Conservation (phyloP, 1,139 yeast species). For the Blastobotrys serpentis region DNA sequence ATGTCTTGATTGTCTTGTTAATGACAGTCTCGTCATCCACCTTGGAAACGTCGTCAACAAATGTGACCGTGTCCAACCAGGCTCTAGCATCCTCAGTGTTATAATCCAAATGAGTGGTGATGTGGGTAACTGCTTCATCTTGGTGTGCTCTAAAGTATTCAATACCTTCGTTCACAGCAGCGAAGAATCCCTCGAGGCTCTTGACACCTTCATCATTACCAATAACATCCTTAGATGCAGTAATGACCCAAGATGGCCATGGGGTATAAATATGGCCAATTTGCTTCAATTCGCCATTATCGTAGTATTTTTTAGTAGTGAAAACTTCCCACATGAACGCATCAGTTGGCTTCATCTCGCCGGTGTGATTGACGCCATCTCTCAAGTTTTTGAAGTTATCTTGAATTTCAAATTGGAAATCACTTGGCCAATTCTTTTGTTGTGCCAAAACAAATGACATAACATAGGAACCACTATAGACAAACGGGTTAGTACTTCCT, state of each 20-base stretch:
- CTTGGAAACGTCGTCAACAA: conserved; percentile 49
- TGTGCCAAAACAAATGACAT: conserved; percentile 84
- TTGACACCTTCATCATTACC: conserved; percentile 32
- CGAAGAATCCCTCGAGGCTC: conserved; percentile 46
- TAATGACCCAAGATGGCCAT: conserved; percentile 93
- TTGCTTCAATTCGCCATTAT: conserved; percentile 69
- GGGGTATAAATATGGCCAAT: conserved; percentile 91
- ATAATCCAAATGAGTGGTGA: conserved; percentile 69
- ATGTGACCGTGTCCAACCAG: conserved; percentile 77
- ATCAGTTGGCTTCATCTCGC: conserved; percentile 53
- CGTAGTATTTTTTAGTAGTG: conserved; percentile 83
- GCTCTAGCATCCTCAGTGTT: conserved; percentile 69
- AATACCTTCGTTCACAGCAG: conserved; percentile 65
- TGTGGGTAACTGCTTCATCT: conserved; percentile 66
- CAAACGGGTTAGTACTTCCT: background rate
- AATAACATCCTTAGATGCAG: conserved; percentile 46
- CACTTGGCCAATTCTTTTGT: conserved; percentile 46
- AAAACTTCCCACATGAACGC: conserved; percentile 97
- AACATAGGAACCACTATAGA: conserved; percentile 72
- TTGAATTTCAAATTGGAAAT: conserved; percentile 52
- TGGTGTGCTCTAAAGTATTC: conserved; percentile 57
- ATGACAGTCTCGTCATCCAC: conserved; percentile 55
- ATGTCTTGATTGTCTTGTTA: conserved; percentile 56
- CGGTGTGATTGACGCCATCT: conserved; percentile 63
- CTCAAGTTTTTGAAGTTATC: conserved; percentile 73